Conservation (phyloP, 768 basidiomycete species). For the Mycena metata region DNA sequence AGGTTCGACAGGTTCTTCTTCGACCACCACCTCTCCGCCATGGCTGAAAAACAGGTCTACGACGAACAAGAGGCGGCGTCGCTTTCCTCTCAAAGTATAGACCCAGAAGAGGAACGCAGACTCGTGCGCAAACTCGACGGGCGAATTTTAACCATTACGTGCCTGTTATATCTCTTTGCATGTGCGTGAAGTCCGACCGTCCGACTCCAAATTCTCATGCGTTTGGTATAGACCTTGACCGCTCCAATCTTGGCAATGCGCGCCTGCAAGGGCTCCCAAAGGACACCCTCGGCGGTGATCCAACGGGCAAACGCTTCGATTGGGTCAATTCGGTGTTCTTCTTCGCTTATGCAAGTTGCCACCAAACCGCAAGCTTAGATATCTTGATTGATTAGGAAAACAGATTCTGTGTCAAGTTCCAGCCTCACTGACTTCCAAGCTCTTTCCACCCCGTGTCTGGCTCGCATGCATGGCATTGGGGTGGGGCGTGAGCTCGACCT, state of each 20-base stretch:
- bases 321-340: slow-evolving; percentile 86
- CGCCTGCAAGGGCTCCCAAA: slow-evolving; percentile 77
- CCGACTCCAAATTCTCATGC: not conserved
- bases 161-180: slow-evolving; percentile 80
- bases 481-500: slow-evolving; percentile 82
- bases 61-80: slow-evolving; percentile 11
- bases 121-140: slow-evolving; percentile 76
- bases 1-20: no score
- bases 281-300: slow-evolving; percentile 77
- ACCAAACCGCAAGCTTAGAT: not conserved
- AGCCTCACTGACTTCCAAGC: slow-evolving; percentile 73
- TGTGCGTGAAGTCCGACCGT: slow-evolving; percentile 59
- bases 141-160: slow-evolving; percentile 78
- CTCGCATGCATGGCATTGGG: slow-evolving; percentile 75
- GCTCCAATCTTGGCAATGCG: slow-evolving; percentile 86
- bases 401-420: slow-evolving; percentile 82
- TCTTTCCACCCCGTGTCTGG: slow-evolving; percentile 77
- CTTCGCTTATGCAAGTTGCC: slow-evolving; percentile 75
- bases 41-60: slow-evolving; percentile 5
- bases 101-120: slow-evolving; percentile 58
- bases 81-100: slow-evolving; percentile 7
- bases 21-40: no score
- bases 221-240: slow-evolving; percentile 67
- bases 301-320: slow-evolving; percentile 77
- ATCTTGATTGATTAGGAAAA: not conserved